Evolutionary conservation across 2,329 filamentous ascomycete genomes (phyloP).

Genomic region (Neoscytalidium dimidiatum): DNA sequence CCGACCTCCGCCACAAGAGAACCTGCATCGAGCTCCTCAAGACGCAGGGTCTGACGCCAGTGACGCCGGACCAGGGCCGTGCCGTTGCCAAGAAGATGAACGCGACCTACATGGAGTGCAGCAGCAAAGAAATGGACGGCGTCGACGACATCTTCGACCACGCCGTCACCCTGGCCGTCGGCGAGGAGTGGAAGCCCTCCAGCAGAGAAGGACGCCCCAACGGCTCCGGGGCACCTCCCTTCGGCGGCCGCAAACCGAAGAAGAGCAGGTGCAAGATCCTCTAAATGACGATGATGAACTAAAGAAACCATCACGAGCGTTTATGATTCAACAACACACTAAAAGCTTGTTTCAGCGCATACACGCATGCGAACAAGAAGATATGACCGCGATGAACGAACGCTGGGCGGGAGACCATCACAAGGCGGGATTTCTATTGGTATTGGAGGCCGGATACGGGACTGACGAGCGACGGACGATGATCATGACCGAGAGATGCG

Average conservation of each 20-base stretch:
- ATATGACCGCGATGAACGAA: constrained; percentile 18
- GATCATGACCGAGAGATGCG: constrained; percentile 10
- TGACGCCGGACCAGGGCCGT: constrained; percentile 86
- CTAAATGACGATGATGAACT: constrained; percentile 24
- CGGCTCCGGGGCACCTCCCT: constrained; percentile 25
- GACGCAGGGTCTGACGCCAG: constrained; percentile 93
- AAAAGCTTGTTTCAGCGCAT: neutral
- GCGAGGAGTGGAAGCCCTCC: constrained; percentile 56
- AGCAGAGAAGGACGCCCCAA: neutral
- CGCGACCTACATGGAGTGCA: constrained; percentile 96
- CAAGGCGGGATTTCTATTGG: neutral
- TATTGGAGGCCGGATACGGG: neutral
- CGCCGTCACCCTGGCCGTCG: constrained; percentile 86
- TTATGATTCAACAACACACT: neutral
- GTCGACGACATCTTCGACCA: constrained; percentile 96
- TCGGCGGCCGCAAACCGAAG: constrained; percentile 37
- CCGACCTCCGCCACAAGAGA: constrained; percentile 91
- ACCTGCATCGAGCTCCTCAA: constrained; percentile 98
- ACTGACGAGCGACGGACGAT: constrained; percentile 13
- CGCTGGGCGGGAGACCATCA: constrained; percentile 17
- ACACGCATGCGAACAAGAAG: constrained; percentile 4
- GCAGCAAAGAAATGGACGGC: constrained; percentile 93
- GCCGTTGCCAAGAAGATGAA: constrained; percentile 91
- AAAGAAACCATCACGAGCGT: neutral
- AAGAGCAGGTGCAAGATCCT: constrained; percentile 43